These are phyloP conservation scores for Trichoderma koningii DNA, from an alignment of 2,329 filamentous ascomycete species.

Conservation along the genomic window DNA sequence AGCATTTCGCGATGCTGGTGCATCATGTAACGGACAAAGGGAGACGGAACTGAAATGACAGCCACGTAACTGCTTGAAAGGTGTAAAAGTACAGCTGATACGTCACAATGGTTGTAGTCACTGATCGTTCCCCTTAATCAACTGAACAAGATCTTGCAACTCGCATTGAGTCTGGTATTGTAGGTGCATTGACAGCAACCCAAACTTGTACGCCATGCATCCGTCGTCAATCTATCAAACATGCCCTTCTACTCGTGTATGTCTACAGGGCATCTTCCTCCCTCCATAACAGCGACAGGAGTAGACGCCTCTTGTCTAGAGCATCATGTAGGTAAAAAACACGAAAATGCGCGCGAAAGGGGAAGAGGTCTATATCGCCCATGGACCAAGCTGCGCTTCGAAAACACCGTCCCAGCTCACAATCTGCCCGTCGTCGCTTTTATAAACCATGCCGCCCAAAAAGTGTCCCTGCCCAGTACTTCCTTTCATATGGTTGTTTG, in stretches of 20 bases:
- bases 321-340: neutral
- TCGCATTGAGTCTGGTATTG: neutral
- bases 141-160: neutral
- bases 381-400: slow-evolving; percentile 14
- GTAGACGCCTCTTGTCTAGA: slow-evolving; percentile 13
- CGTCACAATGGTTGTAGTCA: no score
- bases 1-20: neutral
- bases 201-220: slow-evolving; percentile 7
- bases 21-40: no score
- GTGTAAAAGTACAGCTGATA: no score
- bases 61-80: no score
- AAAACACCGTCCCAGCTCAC: neutral
- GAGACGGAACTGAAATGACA: no score
- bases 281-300: neutral
- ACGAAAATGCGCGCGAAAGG: slow-evolving; percentile 6
- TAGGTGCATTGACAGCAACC: neutral
- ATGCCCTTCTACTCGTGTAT: slow-evolving; percentile 1
- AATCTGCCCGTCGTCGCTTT: slow-evolving; percentile 15
- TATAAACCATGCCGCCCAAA: slow-evolving; percentile 1
- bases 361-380: slow-evolving; percentile 18
- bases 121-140: no score
- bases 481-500: slow-evolving; percentile 3
- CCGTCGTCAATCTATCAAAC: slow-evolving; percentile 15
- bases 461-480: neutral
- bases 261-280: neutral